Evolutionary conservation across 106 monocot genomes (phyloP), one percentile per base, ranked within the genome.

Genomic region (Dioscorea dumetorum): DNA sequence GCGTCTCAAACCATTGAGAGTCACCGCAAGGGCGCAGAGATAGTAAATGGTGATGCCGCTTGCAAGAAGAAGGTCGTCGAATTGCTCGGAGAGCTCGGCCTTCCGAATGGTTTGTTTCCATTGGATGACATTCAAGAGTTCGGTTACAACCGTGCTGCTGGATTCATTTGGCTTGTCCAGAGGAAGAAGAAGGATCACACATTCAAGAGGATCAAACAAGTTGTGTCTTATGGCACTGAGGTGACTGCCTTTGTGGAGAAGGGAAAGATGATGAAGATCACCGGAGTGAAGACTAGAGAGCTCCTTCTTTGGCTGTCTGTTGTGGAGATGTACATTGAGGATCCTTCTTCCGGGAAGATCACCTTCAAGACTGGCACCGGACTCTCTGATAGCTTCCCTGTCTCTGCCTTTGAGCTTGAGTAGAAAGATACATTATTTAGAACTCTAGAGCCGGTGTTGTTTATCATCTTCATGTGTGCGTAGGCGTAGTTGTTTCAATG

Each of bases 51-150:
- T 7, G 34, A 34, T 3, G 34, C 34, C 34, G 34, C 7, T 34
- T 34, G 34, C 34, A 34, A 34, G 34, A 34, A 34, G 34, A 34
- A 34, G 34, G 34, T 7, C 4, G 34, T 34, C 34, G 34, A 34
- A 57, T 50, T 53, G 53, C 53, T 53, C 2, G 53, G 14, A 53
- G 53, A 53, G 53, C 53, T 53, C 53, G n/a, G n/a, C 53, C 53
- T 53, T 4, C 53, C 53, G 13, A 53, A 53, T 53, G 53, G 53
- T 12, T 31, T 75, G 3, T 48, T 75, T 22, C 75, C 75, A 4
- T 41, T 75, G 11, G 49, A 67, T 2, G 61, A 75, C 60, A 51
- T 75, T 22, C n/a, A 33, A 22, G 75, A 75, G 66, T 48, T 28
- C 21, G 75, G 75, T 12, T 53, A 13, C 9, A 53, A 53, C 53